Base-by-base conservation (phyloP, 306 rosid genomes). In the Rosa chinensis region DNA sequence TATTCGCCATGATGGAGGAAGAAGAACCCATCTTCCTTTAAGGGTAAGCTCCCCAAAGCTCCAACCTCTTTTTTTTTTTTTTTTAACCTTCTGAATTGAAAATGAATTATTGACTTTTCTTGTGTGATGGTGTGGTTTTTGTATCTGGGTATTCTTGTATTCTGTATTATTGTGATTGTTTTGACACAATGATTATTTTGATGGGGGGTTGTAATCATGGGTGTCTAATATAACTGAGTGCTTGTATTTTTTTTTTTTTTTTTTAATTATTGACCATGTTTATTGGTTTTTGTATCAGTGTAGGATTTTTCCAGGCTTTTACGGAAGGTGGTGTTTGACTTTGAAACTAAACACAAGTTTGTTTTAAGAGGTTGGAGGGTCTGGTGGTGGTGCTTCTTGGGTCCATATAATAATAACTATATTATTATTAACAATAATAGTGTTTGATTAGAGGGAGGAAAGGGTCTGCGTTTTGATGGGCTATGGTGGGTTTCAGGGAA, bases 291-390 rank as follows among this genome's bases (percentile, higher is more conserved):
- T 42, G 1, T 85, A 37, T 39, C 48, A 66, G 64, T 75, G 86
- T 84, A 74, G 85, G 83, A 80, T 81, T 90, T 42, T 91, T 83
- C 74, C 94, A 89, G 94, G 88, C 93, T 82, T 79, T 84, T 82
- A 86, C 90, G 86, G 88, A 88, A 86, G 90, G 88, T 80, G 89
- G 90, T 50, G 49, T 85, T 89, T 90, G 96, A 87, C 94, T 91
- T 91, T 84, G 86, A 70, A 71, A 81, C 85, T 72, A 47, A 44
- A 80, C 66, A 80, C 48, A 82, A 80, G 53, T 78, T 78, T 52
- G 11, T 82, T 75, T 67, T 42, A 37, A 78, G 82, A 58, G 79
- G 58, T 74, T 66, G 58, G 67, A 56, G 74, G 84, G 84, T 79
- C 85, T 82, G 83, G 86, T 72, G 82, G 86, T 72, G 69, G 79